Conservation (phyloP, 2,329 filamentous ascomycete species). For the Lizonia empirigonia region DNA sequence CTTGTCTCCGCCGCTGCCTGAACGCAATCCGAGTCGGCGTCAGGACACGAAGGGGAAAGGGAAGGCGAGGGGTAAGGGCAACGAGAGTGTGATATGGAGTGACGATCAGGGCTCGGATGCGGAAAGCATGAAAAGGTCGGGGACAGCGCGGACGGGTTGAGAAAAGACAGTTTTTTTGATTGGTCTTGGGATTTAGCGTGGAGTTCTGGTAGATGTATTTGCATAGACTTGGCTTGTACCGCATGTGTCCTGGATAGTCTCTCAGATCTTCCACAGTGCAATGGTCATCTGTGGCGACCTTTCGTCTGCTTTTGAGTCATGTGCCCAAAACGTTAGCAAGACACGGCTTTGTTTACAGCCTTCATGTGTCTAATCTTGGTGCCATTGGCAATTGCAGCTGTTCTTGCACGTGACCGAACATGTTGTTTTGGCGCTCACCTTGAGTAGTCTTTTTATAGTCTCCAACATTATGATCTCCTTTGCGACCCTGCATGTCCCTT, state of each 20-base stretch:
- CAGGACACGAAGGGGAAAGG: neutral
- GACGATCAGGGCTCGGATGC: neutral
- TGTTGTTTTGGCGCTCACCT: too few relatives aligned
- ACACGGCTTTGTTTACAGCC: too few relatives aligned
- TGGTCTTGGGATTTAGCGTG: neutral
- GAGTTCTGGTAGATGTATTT: neutral
- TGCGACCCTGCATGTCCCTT: neutral
- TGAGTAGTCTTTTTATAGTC: neutral
- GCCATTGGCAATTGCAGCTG: too few relatives aligned
- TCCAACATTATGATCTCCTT: neutral
- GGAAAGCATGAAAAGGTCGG: neutral
- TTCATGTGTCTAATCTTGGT: too few relatives aligned
- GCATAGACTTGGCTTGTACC: neutral
- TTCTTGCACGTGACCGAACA: too few relatives aligned
- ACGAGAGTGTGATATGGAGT: neutral
- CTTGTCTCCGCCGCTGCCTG: neutral
- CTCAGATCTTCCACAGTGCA: too few relatives aligned
- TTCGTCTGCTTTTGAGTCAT: too few relatives aligned
- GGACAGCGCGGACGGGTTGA: slow-evolving; percentile 2
- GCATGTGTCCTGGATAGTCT: too few relatives aligned
- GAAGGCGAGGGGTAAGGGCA: neutral
- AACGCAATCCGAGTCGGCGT: neutral
- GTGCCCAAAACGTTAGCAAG: too few relatives aligned
- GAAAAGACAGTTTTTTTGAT: neutral
- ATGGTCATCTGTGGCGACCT: too few relatives aligned